Base-by-base conservation (phyloP, 768 basidiomycete genomes). In the Suillus discolor region DNA sequence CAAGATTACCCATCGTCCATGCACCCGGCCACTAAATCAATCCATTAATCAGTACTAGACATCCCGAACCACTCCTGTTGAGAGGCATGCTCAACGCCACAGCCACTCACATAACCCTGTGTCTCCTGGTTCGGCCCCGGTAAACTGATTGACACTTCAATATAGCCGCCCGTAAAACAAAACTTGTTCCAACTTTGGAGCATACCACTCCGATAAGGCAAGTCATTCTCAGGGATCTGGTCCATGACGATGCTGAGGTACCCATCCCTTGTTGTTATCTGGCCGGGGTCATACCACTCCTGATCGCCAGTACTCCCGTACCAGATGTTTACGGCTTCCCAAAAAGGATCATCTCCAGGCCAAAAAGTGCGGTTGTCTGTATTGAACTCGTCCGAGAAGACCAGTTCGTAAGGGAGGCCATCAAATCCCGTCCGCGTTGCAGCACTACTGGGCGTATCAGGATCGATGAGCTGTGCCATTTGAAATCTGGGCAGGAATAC, bases 141-240 rank as follows among this genome's bases (percentile, higher is more conserved):
- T 6, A 91, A 77, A 0, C 81, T 80, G 11, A 88, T 79, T 3
- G 80, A 73, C 20, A 90, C 86, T 79, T 94, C 94, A 66, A 95
- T 85, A 59, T 84, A 84, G 6, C 93, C 93, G 34, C 84, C 85
- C 36, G 90, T 87, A 72, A 93, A 94, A 76, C 91, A 95, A 72
- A 95, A 89, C 81, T 95, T 93, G 78, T 95, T 95, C 93, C 94
- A 96, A 47, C 86, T 87, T 78, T 94, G 92, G 4, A 96, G 79
- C 92, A 94, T 93, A 6, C 89, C 93, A 72, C 81, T 87, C 69
- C 85, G 80, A 72, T 89, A 95, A 45, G 79, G 79, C 65, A 91
- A 81, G 7, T 79, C 79, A 73, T 94, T 88, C 69, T 88, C 28
- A 45, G 57, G 64, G 71, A 79, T 74, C 67, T 81, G 71, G 34